A percentile compares a stretch with the other conserved stretches of the same genome.
These are phyloP conservation scores for Diaporthe batatas DNA, from an alignment of 2,329 filamentous ascomycete species.

Conservation along the genomic window DNA sequence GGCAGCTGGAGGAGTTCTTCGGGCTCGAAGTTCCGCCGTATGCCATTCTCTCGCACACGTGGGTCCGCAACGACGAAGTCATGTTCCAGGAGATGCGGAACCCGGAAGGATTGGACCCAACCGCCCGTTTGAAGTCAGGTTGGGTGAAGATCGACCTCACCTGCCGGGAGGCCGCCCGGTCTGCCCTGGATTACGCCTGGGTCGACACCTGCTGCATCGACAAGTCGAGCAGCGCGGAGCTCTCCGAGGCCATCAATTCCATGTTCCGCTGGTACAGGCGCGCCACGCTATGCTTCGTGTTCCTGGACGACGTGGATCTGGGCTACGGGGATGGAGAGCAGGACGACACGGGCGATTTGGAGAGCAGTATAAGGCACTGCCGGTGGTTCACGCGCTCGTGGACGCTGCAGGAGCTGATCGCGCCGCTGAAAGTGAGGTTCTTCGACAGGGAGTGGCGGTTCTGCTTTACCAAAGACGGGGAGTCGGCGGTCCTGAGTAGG, in stretches of 20 bases:
- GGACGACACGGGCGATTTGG: neutral
- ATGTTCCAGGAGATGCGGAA: slow-evolving; percentile 29
- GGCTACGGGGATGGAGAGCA: too few relatives aligned
- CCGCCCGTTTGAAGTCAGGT: neutral
- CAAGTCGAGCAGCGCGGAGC: slow-evolving; percentile 40
- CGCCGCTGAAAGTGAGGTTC: slow-evolving; percentile 22
- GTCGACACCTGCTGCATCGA: slow-evolving; percentile 41
- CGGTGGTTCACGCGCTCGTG: slow-evolving; percentile 40
- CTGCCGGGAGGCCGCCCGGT: slow-evolving; percentile 4
- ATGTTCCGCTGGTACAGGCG: slow-evolving; percentile 40
- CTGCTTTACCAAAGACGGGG: slow-evolving; percentile 30
- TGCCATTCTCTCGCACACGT: slow-evolving; percentile 39
- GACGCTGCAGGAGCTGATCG: slow-evolving; percentile 41
- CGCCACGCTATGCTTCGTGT: slow-evolving; percentile 34
- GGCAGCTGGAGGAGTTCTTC: slow-evolving; percentile 32
- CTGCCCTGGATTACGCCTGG: slow-evolving; percentile 35
- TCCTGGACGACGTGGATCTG: neutral
- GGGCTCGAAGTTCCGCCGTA: slow-evolving; percentile 16
- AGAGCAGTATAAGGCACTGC: slow-evolving; percentile 18
- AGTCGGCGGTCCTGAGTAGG: neutral
- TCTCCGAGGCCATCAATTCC: slow-evolving; percentile 40
- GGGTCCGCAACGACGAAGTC: slow-evolving; percentile 34
- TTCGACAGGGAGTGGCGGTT: slow-evolving; percentile 22
- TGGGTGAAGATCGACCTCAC: slow-evolving; percentile 32
- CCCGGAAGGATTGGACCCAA: neutral